These are phyloP conservation scores for sorghum (Sorghum bicolor) DNA, from an alignment of 176 grass and related monocot species.

Conservation along the genomic window Sorghum_bicolor_NCBIv3 NC_012876.2:7757501-7758000, in stretches of 20 bases:
- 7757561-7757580: slow-evolving; percentile 57
- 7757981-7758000: background rate
- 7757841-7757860: slow-evolving; percentile 45
- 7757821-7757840: slow-evolving; percentile 46
- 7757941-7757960: background rate
- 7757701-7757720: slow-evolving; percentile 63
- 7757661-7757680: slow-evolving; percentile 72
- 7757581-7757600: slow-evolving; percentile 44
- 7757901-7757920: background rate
- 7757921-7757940: background rate
- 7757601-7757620: slow-evolving; percentile 47
- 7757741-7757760: slow-evolving; percentile 20
- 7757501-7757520: background rate
- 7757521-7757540: slow-evolving; percentile 36
- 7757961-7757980: background rate
- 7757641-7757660: slow-evolving; percentile 24
- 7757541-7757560: slow-evolving; percentile 59
- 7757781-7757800: slow-evolving; percentile 38
- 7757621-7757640: background rate
- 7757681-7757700: slow-evolving; percentile 51
- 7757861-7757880: background rate
- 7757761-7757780: slow-evolving; percentile 57
- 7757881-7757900: background rate
- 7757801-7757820: background rate
- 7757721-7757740: slow-evolving; percentile 20